Evolutionary conservation across 768 basidiomycete genomes (phyloP).

Genomic region (Pleurotus platypus): DNA sequence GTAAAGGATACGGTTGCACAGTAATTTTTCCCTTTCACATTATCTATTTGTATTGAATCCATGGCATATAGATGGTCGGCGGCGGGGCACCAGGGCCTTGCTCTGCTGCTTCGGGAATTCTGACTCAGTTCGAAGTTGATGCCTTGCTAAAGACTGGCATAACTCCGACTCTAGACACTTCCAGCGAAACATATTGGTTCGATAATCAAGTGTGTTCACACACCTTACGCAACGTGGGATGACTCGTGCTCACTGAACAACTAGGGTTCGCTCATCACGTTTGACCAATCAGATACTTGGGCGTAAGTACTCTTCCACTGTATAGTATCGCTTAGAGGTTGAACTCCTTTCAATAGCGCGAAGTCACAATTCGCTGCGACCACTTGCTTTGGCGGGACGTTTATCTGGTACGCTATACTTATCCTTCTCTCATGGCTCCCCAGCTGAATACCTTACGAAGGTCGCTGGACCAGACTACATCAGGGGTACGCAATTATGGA

Average conservation of each 20-base stretch:
- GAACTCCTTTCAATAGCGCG: background rate
- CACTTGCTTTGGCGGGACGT: conserved; percentile 16
- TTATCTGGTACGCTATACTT: conserved; percentile 11
- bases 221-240: background rate
- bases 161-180: conserved; percentile 10
- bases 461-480: background rate
- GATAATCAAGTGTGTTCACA: conserved; percentile 6
- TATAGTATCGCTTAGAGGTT: too few species aligned
- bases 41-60: background rate
- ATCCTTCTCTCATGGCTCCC: background rate
- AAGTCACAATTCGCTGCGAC: conserved; percentile 11
- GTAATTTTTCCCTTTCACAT: background rate
- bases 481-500: background rate
- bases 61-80: conserved; percentile 9
- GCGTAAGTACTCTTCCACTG: conserved; percentile 3
- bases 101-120: conserved; percentile 9
- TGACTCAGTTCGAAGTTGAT: conserved; percentile 15
- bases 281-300: conserved; percentile 16
- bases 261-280: conserved; percentile 12
- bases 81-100: conserved; percentile 14
- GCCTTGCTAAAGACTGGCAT: conserved; percentile 4
- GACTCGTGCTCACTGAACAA: background rate
- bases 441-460: background rate
- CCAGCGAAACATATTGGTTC: conserved; percentile 15
- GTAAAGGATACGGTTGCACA: conserved; percentile 12